Conservation (phyloP, 306 rosid genomes). For the Prunus kanzakura region DNA sequence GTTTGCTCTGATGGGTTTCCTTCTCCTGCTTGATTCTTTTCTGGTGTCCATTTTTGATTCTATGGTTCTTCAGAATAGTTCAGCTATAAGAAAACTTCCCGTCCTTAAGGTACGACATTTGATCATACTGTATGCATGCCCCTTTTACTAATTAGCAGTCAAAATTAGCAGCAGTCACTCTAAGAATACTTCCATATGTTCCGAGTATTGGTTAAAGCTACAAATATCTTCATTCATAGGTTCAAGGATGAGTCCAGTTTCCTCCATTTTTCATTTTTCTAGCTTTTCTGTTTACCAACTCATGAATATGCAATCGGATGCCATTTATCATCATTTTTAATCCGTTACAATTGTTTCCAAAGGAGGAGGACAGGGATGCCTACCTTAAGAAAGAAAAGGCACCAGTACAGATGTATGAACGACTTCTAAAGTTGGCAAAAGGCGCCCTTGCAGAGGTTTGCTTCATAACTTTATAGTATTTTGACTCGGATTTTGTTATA, state of each 20-base stretch:
- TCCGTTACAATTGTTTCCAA: not conserved
- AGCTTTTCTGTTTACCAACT: no score
- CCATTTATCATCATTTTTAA: not conserved
- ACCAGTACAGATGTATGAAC: conserved; percentile 63
- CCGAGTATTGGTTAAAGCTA: no score
- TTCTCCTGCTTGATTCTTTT: conserved; percentile 72
- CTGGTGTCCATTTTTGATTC: conserved; percentile 60
- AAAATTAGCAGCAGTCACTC: no score
- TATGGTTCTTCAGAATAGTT: conserved; percentile 34
- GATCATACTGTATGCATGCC: not conserved
- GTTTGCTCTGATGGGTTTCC: conserved; percentile 57
- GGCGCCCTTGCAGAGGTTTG: conserved; percentile 21
- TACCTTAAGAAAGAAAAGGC: conserved; percentile 31
- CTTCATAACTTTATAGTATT: conserved; percentile 29
- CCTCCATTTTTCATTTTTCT: no score
- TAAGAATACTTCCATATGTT: no score
- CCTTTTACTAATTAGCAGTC: no score
- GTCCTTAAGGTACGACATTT: conserved; percentile 6
- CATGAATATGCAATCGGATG: no score
- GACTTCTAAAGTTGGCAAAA: conserved; percentile 40
- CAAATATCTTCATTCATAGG: no score
- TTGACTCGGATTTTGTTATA: conserved; percentile 11
- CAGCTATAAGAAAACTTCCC: conserved; percentile 37
- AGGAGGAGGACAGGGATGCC: conserved; percentile 40
- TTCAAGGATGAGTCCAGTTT: no score